These are phyloP conservation scores for Bipolaris gigantea DNA, from an alignment of 2,329 filamentous ascomycete genomes.

Conservation along the genomic window DNA sequence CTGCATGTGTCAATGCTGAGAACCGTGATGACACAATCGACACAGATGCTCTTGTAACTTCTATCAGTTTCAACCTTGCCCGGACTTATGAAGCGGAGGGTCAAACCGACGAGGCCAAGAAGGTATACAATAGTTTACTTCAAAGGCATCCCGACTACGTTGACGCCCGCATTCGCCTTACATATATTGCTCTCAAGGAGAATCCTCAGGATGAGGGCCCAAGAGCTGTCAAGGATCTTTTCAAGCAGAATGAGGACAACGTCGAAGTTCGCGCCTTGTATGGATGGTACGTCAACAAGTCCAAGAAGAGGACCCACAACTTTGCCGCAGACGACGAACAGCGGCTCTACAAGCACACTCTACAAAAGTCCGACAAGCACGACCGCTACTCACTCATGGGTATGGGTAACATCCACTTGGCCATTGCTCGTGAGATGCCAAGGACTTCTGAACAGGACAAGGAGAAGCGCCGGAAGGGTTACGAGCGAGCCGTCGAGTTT, in stretches of 20 bases:
- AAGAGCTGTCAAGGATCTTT: slow-evolving; percentile 81
- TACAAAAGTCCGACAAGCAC: slow-evolving; percentile 89
- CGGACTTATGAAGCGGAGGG: slow-evolving; percentile 88
- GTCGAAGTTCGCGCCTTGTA: slow-evolving; percentile 91
- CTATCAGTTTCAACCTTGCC: slow-evolving; percentile 94
- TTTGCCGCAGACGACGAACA: slow-evolving; percentile 89
- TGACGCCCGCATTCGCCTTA: slow-evolving; percentile 83
- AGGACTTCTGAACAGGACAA: slow-evolving; percentile 86
- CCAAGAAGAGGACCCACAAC: slow-evolving; percentile 78
- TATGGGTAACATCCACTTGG: slow-evolving; percentile 94
- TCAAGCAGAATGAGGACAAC: slow-evolving; percentile 80
- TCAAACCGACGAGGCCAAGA: slow-evolving; percentile 78
- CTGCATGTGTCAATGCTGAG: slow-evolving; percentile 79
- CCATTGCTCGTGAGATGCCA: slow-evolving; percentile 90
- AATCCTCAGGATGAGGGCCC: slow-evolving; percentile 84
- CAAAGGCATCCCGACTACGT: slow-evolving; percentile 88
- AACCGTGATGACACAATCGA: slow-evolving; percentile 76
- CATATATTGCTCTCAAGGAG: slow-evolving; percentile 83
- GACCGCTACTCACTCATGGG: slow-evolving; percentile 94
- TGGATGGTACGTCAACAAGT: slow-evolving; percentile 91
- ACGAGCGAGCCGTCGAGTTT: slow-evolving; percentile 93
- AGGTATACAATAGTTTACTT: slow-evolving; percentile 84
- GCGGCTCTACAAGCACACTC: slow-evolving; percentile 92
- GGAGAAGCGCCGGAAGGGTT: slow-evolving; percentile 83
- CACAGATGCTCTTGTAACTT: slow-evolving; percentile 88